Base-by-base conservation (phyloP, 2,329 filamentous ascomycete species). In the Phyllosticta citribraziliensis region DNA sequence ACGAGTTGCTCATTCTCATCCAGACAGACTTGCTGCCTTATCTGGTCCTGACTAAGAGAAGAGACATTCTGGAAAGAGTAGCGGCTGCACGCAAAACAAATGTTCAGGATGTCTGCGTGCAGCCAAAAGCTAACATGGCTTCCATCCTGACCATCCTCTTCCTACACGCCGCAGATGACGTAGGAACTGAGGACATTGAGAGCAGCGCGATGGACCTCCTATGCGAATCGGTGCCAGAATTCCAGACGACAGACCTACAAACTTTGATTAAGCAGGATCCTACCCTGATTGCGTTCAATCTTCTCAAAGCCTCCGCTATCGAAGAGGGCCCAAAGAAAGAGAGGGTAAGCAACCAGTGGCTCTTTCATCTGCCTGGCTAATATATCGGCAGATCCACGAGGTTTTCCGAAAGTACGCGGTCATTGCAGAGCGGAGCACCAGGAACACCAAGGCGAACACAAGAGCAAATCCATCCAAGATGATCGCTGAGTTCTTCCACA, bases 1-100 rank as follows among this genome's bases (percentile, higher is more conserved):
- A 85, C 52, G 85, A 89, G 58, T 85, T 97, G 53, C 79, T 97
- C 10, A 74, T 88, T 14, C 74, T 87, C 19, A 89, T 93, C 9
- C 91, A 97, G 71, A 81, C 84, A 14, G 84, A 94, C 67, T 92
- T 92, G 8, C 74, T 99, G 9, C 94, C 95, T 1, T 91, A 89
- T 75, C 80, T 99, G 19, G 89, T 99, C 2, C 77, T 96, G 50
- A 87, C 84, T 52, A 88, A 87, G 69, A 88, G 88, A 67, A 82
- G 81, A 62, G 89, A 96, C 62, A 82, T 95, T 17, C 87, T 99
- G 51, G 82, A 87, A 67, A 87, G 86, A 64, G 89, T 99, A 66
- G 89, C 91, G 0, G 84, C 88, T 66, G 89, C 88, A 58, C 78
- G 81, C 63, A 79, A 74, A 9, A 78, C 77, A 55, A 75, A 79